Conservation (phyloP, 2,329 filamentous ascomycete genomes). For the Ambrosiella beaveri region DNA sequence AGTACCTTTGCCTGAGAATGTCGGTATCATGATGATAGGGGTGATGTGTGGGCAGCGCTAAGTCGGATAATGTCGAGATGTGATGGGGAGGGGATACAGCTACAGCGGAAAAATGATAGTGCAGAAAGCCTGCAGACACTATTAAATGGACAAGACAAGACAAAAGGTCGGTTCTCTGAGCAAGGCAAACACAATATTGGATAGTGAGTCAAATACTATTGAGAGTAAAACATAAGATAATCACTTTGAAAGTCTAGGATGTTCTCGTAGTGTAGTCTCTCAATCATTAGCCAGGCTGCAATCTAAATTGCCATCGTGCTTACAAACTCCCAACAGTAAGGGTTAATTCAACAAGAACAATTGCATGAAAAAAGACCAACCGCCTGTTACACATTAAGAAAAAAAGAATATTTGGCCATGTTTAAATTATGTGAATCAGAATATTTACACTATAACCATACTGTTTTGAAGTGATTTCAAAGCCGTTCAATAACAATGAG, state of each 20-base stretch:
- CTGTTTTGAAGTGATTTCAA: not conserved
- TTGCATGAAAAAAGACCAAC: not conserved
- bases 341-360: not conserved
- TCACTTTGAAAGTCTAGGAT: not conserved
- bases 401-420: not conserved
- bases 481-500: too few species aligned
- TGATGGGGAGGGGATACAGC: not conserved
- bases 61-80: not conserved
- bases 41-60: not conserved
- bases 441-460: not conserved
- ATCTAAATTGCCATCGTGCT: too few species aligned
- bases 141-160: not conserved
- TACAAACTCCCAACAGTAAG: not conserved
- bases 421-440: not conserved
- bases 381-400: not conserved
- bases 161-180: not conserved
- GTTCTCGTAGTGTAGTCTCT: not conserved
- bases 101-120: not conserved
- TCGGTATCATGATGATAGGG: constrained; percentile 56
- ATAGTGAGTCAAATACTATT: not conserved
- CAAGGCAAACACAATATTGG: not conserved
- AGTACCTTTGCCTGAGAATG: constrained; percentile 75
- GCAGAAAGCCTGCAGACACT: not conserved
- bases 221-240: not conserved
- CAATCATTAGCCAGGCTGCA: not conserved